Base-by-base conservation (phyloP, 1,284 basidiomycete genomes). In the Vanrija humicola region DNA sequence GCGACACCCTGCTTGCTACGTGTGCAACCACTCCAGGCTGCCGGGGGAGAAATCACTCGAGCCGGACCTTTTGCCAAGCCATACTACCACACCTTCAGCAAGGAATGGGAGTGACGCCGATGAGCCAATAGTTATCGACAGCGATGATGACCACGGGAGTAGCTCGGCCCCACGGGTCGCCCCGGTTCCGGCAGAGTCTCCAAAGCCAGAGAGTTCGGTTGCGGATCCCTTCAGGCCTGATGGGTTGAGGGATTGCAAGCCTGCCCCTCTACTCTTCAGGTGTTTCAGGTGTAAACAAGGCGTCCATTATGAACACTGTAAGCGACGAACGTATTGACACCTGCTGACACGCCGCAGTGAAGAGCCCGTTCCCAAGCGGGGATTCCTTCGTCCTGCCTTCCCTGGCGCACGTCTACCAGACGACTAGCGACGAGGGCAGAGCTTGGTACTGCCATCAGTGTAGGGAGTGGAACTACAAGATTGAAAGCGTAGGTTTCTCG, bases 371-470 rank as follows among this genome's bases (percentile, higher is more conserved):
- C 59, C 46, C 40, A 10, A 42, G 48, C 34, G 55, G 50, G 3
- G 55, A 64, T 25, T 52, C 54, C 9, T 56, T 57, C 40, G 49
- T 48, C 4, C 52, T 68, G 15, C 38, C 53, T 3, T 57, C 61
- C 7, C 54, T 64, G 15, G 71, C 70, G 1, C 44, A 55, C 16
- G 78, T 85, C 62, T 91, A 89, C 67, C 88, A 90, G 64, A 57
- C 74, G 1, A 71, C 72, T 0, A 53, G 23, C 23, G 12, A 19
- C 10, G 43, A 56, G 9, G 57, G 57, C 2, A 44, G 46, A 12
- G 78, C 78, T n/a, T 94, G 89, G 88, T 77, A 82, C 26, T 95
- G 92, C 67, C 80, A 81, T 10, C 86, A 91, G 64, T 96, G 92
- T 69, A 75, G 79, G n/a, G 87, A 85, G 8, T 93, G 82, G 72